phyloP scores from a whole-genome alignment of 805 yeast genomes.

The Teunomyces barrocoloradensis region DNA sequence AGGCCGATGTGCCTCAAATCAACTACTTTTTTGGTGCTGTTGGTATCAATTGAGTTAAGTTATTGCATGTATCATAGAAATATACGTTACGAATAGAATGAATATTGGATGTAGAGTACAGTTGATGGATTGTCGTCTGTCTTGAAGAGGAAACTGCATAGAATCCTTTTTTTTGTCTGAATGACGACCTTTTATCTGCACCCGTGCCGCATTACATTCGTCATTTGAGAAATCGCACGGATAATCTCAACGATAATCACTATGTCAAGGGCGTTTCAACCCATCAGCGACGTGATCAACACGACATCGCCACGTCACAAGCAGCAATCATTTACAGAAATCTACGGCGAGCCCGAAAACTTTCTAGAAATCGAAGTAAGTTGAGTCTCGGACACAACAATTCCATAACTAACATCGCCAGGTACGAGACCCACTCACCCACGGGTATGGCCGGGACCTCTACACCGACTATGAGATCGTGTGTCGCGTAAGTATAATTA shows the following conservation, averaged over 20 bases:
- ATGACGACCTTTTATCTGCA: not conserved
- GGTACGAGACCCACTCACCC: constrained; percentile 72
- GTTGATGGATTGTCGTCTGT: too few species aligned
- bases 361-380: constrained; percentile 75
- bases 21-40: constrained; percentile 14
- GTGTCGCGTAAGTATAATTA: constrained; percentile 49
- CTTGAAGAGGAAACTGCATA: too few species aligned
- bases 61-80: constrained; percentile 1
- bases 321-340: constrained; percentile 68
- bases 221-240: not conserved
- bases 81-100: not conserved
- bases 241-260: not conserved
- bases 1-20: constrained; percentile 26
- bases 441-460: constrained; percentile 60
- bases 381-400: not conserved
- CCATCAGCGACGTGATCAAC: constrained; percentile 41
- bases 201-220: not conserved
- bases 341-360: constrained; percentile 93
- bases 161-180: too few species aligned
- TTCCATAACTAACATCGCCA: not conserved
- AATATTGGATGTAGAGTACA: not conserved
- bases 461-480: constrained; percentile 90
- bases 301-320: constrained; percentile 37
- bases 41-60: not conserved
- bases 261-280: constrained; percentile 42